Conservation (phyloP, 257 asterid genomes). For the Fraxinus cuspidata region DNA sequence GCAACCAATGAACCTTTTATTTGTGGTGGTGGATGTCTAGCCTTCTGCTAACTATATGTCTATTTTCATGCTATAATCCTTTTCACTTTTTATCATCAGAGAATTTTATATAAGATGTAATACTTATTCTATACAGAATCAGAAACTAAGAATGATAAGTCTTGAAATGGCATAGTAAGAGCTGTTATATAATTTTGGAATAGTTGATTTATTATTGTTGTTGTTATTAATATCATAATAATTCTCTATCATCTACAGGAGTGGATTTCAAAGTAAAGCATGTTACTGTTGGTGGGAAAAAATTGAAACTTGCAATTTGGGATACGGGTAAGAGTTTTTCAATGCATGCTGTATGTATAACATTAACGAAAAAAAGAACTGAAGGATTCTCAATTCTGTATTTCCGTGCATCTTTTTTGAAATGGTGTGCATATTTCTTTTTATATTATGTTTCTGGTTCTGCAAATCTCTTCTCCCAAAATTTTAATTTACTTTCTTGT, state of each 20-base stretch:
- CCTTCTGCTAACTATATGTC: background rate
- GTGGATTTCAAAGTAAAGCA: conserved; percentile 97
- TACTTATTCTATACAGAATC: too few species aligned
- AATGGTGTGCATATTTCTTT: background rate
- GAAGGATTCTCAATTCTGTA: background rate
- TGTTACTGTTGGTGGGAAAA: conserved; percentile 86
- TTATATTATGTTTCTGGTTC: background rate
- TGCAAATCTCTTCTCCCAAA: conserved; percentile 1
- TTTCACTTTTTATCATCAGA: background rate
- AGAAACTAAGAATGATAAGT: background rate
- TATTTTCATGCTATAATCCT: background rate
- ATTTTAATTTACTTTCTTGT: background rate
- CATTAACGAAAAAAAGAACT: background rate
- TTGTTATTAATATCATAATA: conserved; percentile 8
- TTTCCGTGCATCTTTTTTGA: background rate
- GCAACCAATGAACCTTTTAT: background rate
- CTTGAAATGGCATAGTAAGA: background rate
- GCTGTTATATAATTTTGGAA: background rate
- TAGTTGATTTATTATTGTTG: background rate
- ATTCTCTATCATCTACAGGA: conserved; percentile 46
- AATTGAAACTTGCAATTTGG: conserved; percentile 98
- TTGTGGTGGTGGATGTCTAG: background rate
- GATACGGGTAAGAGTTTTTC: conserved; percentile 74
- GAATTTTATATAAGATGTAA: background rate
- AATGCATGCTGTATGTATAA: background rate